These are phyloP conservation scores for Epithemia pelagica DNA, from an alignment of 108 stramenopile species.

Conservation along the genomic window DNA sequence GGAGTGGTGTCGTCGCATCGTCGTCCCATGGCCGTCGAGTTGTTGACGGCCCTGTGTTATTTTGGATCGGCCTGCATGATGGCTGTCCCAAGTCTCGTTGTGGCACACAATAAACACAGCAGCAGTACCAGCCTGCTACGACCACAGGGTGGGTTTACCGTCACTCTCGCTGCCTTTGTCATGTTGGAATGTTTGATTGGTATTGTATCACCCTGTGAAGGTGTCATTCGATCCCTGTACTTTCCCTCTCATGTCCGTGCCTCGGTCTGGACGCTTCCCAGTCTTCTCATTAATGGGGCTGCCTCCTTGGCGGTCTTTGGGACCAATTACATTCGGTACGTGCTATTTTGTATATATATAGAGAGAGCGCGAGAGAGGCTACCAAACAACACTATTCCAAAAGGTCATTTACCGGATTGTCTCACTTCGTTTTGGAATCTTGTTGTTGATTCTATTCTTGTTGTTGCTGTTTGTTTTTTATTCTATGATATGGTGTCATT, in stretches of 20 bases:
- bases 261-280: slow-evolving; percentile 50
- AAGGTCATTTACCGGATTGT: no score
- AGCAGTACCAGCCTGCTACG: no score
- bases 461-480: neutral
- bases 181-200: slow-evolving; percentile 47
- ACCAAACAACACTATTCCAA: no score
- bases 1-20: slow-evolving; percentile 29
- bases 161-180: slow-evolving; percentile 30
- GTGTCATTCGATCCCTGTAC: slow-evolving; percentile 55
- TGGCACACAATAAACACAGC: slow-evolving; percentile 4
- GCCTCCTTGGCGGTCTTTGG: neutral
- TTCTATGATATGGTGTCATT: no score
- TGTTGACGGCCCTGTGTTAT: slow-evolving; percentile 38
- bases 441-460: neutral
- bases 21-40: slow-evolving; percentile 49
- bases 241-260: slow-evolving; percentile 46
- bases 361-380: neutral
- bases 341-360: no score
- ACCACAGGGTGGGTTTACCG: slow-evolving; percentile 13
- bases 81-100: slow-evolving; percentile 23
- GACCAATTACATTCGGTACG: neutral
- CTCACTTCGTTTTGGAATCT: neutral
- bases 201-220: slow-evolving; percentile 57
- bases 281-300: slow-evolving; percentile 38
- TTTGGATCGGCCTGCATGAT: slow-evolving; percentile 34